Conservation (phyloP, 192 early-diverging fungal genomes). For the Coemansia erecta region DNA sequence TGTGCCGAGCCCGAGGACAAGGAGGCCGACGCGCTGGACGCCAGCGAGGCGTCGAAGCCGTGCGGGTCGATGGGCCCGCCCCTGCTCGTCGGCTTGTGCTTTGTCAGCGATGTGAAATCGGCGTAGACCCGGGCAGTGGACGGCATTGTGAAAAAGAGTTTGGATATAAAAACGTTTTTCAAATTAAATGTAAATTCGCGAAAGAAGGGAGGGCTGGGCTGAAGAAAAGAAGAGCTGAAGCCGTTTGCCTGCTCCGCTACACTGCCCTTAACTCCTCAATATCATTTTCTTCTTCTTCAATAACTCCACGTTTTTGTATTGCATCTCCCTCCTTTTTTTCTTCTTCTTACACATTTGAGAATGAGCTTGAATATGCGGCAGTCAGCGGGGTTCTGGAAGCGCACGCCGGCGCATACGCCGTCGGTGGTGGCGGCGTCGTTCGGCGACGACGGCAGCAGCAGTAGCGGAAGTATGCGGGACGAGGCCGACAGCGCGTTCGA, state of each 20-base stretch:
- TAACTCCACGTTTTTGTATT: neutral
- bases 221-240: neutral
- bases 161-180: neutral
- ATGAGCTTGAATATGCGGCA: conserved; percentile 26
- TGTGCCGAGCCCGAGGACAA: conserved; percentile 6
- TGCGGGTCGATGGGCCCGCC: conserved; percentile 18
- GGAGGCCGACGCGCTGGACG: conserved; percentile 7
- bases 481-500: neutral
- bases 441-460: conserved; percentile 8
- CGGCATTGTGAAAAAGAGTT: conserved; percentile 1
- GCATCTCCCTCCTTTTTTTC: neutral
- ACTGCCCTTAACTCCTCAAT: neutral
- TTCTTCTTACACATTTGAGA: neutral
- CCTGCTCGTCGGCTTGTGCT: conserved; percentile 9
- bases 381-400: conserved; percentile 37
- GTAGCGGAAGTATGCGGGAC: neutral
- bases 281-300: too few species aligned
- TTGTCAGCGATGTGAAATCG: conserved; percentile 38
- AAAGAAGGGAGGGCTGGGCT: too few species aligned
- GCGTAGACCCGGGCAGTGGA: conserved; percentile 27
- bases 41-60: conserved; percentile 27
- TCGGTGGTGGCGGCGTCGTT: conserved; percentile 24
- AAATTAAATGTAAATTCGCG: neutral
- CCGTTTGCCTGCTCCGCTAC: too few species aligned
- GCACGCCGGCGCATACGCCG: conserved; percentile 31